Evolutionary conservation across 371 early-diverging fungal genomes (phyloP).

Genomic region (Mortierella sp.): DNA sequence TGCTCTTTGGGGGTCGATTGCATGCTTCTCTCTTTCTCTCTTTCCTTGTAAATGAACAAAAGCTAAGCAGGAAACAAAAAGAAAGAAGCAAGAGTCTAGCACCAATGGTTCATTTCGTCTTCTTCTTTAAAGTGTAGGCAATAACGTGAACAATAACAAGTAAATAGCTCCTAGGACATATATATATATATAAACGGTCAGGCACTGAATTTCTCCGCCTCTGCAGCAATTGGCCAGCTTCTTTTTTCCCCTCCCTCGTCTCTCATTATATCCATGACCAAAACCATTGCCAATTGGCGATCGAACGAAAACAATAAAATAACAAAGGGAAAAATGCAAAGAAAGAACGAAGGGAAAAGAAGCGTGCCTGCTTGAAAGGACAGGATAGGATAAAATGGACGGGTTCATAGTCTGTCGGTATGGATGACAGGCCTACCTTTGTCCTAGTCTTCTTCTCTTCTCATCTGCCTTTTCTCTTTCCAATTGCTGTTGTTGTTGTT

Average conservation of each 20-base stretch:
- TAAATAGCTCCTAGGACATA: not conserved
- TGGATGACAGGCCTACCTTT: not conserved
- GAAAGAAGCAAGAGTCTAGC: not conserved
- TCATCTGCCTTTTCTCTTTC: not conserved
- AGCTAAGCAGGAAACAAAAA: not conserved
- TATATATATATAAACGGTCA: not conserved
- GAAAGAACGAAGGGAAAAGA: not conserved
- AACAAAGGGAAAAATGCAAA: not conserved
- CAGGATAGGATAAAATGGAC: not conserved
- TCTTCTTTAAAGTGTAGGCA: not conserved
- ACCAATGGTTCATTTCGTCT: not conserved
- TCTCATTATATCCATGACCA: not conserved
- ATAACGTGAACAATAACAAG: not conserved
- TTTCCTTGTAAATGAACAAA: not conserved
- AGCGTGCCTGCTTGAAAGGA: not conserved
- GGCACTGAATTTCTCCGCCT: slow-evolving; percentile 1
- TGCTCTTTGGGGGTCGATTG: not conserved
- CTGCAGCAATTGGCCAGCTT: not conserved
- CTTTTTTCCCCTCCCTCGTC: not conserved
- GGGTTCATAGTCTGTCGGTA: not conserved
- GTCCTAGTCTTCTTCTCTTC: not conserved
- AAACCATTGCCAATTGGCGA: not conserved
- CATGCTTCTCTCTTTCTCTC: not conserved
- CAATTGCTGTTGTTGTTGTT: not conserved
- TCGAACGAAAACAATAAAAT: not conserved